Conservation (phyloP, 2,329 filamentous ascomycete genomes). For the Botrytis squamosa region DNA sequence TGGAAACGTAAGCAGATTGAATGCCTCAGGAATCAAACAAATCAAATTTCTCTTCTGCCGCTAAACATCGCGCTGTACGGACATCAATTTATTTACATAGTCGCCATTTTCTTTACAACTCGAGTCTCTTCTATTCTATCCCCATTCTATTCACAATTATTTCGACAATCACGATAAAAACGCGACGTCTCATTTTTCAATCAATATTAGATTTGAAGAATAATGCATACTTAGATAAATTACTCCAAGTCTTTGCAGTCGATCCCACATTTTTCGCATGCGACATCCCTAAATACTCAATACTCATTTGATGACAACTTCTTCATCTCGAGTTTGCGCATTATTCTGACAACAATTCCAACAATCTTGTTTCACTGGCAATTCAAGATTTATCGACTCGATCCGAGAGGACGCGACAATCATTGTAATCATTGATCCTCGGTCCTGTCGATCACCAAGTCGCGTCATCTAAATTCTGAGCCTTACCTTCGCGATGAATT, state of each 20-base stretch:
- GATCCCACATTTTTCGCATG: neutral
- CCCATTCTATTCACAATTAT: neutral
- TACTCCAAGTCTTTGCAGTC: conserved; percentile 8
- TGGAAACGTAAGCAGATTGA: neutral
- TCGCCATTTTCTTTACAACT: neutral
- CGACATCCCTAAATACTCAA: conserved; percentile 5
- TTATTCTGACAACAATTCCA: neutral
- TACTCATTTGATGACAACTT: neutral
- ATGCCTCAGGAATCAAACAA: neutral
- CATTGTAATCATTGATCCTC: conserved; percentile 8
- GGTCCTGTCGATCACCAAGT: conserved; percentile 5
- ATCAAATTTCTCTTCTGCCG: neutral
- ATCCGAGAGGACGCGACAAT: conserved; percentile 12
- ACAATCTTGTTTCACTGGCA: neutral
- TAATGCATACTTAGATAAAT: neutral
- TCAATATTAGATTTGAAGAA: neutral
- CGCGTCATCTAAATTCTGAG: neutral
- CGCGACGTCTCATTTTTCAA: neutral
- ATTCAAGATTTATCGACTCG: neutral
- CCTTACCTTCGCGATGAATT: conserved; percentile 28
- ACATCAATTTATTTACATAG: conserved; percentile 9
- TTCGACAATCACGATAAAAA: neutral
- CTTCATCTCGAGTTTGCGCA: conserved; percentile 2
- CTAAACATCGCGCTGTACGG: conserved; percentile 3
- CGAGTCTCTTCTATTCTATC: conserved; percentile 11